These are phyloP conservation scores for Lentinula detonsa DNA, from an alignment of 768 basidiomycete species.

Conservation along the genomic window DNA sequence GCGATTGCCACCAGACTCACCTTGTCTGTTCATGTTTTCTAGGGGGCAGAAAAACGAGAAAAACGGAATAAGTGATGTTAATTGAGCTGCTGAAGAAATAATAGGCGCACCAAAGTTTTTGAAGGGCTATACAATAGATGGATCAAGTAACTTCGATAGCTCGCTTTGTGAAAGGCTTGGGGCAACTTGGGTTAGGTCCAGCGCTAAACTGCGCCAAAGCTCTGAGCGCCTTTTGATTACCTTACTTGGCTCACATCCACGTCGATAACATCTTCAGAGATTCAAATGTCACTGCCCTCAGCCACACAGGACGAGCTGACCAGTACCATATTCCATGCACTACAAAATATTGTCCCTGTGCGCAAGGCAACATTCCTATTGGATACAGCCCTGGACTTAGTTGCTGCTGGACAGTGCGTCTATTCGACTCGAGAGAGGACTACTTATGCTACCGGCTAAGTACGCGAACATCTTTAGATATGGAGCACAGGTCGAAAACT, in stretches of 20 bases:
- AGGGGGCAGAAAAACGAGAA: neutral
- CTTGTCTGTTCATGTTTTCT: conserved; percentile 55
- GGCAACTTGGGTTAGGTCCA: neutral
- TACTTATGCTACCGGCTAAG: neutral
- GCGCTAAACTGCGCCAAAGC: neutral
- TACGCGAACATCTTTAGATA: conserved; percentile 33
- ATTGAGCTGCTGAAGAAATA: conserved; percentile 23
- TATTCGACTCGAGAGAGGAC: neutral
- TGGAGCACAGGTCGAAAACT: conserved; percentile 58
- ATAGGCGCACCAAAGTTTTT: neutral
- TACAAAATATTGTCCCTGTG: conserved; percentile 36
- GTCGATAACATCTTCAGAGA: neutral
- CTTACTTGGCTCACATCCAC: neutral
- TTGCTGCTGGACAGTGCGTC: conserved; percentile 44
- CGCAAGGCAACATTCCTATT: conserved; percentile 46
- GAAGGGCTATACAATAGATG: neutral
- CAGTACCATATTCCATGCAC: conserved; percentile 39
- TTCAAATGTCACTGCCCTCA: neutral
- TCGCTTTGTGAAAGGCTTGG: neutral
- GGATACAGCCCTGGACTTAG: conserved; percentile 41
- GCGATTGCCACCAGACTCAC: conserved; percentile 21
- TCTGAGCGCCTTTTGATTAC: neutral
- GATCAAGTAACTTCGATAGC: neutral
- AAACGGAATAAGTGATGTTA: conserved; percentile 7
- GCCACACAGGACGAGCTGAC: conserved; percentile 44